Base-by-base conservation (phyloP, 1,284 basidiomycete genomes). In the Melanopsichium pennsylvanicum region DNA sequence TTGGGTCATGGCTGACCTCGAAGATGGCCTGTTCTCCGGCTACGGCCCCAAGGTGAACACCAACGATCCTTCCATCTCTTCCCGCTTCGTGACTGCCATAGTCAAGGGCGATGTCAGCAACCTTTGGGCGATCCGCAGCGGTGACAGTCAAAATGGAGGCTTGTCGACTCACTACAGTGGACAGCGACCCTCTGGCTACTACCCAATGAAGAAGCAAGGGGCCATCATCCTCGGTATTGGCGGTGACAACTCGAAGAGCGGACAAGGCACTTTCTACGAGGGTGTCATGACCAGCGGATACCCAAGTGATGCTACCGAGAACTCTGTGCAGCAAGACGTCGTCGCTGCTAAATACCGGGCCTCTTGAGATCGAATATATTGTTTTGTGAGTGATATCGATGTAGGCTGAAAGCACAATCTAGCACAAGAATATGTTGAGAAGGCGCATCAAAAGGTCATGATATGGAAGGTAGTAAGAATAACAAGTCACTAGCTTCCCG, bases 141-240 rank as follows among this genome's bases (percentile, higher is more conserved):
- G 52, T 10, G 36, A 62, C 25, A 46, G 51, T 6, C 59, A 62
- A n/a, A 21, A 19, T 1, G 59, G 52, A 5, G 47, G 52, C 6
- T 18, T 62, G 7, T 9, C 13, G 1, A 62, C 59, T 1, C 22
- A 23, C 34, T 62, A 62, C 59, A 43, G 38, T 26, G 59, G 59
- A 12, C 37, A 42, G 15, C 23, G 59, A 21, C 59, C 59, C 1
- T 15, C 6, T 5, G 59, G 52, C 4, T 62, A 62, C 43, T 62
- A 51, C 22, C 59, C 59, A 4, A 62, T 62, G 59, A 33, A 56
- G 18, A 62, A 62, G 43, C 51, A 62, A 26, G 59, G 59, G 10
- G 47, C 59, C 2, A 56, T 62, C 34, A 62, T 62, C 38, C 34
- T 62, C 4, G 59, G 59, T 19, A 62, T 62, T 32, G 59, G 59